These are phyloP conservation scores for Astrephomene gubernaculifera DNA, from an alignment of 139 green algal species.

Conservation along the genomic window DNA sequence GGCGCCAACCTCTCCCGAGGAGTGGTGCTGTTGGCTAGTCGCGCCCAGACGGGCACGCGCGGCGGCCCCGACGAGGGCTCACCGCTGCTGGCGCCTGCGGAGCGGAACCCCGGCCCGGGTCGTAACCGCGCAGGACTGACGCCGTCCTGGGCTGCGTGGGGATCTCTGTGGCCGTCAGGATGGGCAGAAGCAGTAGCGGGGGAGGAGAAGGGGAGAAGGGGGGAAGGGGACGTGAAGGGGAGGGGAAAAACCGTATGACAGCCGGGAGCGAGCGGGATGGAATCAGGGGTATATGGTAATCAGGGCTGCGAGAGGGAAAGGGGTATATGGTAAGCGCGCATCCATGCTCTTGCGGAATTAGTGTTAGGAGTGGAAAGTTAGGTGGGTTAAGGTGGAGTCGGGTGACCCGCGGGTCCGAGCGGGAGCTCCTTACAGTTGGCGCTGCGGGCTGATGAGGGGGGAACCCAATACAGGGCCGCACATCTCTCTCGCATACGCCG, in stretches of 20 bases:
- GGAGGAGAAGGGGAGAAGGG: not conserved
- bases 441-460: not conserved
- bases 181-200: not conserved
- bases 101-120: not conserved
- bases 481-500: no score
- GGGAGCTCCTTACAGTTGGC: not conserved
- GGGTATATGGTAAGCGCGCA: no score
- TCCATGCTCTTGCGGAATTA: no score
- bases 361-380: not conserved
- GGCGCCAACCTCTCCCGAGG: slow-evolving; percentile 10
- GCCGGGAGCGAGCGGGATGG: no score
- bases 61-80: not conserved
- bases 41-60: slow-evolving; percentile 32
- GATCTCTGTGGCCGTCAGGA: not conserved
- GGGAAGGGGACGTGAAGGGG: no score
- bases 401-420: not conserved
- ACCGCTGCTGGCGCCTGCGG: not conserved
- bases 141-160: not conserved
- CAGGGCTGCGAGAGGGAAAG: no score
- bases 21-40: not conserved
- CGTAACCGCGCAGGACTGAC: slow-evolving; percentile 5
- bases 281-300: no score
- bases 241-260: no score
- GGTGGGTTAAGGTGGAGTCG: not conserved
- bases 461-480: no score